Conservation (phyloP, 2,329 filamentous ascomycete genomes). For the Fusarium mundagurra region DNA sequence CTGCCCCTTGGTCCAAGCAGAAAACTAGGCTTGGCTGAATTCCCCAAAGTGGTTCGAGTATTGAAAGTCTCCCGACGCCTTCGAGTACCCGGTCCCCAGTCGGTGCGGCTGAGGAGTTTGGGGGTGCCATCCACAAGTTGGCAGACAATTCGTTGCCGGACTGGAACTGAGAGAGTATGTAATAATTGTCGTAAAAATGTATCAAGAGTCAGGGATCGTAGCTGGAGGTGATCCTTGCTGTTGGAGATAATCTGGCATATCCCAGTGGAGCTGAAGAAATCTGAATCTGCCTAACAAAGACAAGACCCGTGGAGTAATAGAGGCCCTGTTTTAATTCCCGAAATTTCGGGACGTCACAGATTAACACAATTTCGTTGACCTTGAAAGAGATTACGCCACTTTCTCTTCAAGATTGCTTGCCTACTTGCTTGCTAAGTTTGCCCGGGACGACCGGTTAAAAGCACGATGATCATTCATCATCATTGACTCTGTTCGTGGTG, state of each 20-base stretch:
- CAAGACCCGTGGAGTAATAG: slow-evolving; percentile 28
- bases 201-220: background rate
- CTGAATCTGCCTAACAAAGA: slow-evolving; percentile 1
- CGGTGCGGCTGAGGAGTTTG: slow-evolving; percentile 14
- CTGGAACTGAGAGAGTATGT: background rate
- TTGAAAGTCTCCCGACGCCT: slow-evolving; percentile 28
- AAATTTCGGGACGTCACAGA: slow-evolving; percentile 34
- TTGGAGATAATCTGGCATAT: slow-evolving; percentile 13
- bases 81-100: background rate
- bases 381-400: slow-evolving; percentile 31
- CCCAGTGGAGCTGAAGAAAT: slow-evolving; percentile 14
- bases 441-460: slow-evolving; percentile 20
- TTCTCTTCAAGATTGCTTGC: slow-evolving; percentile 8
- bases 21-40: slow-evolving; percentile 25
- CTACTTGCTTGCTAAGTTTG: too few species aligned
- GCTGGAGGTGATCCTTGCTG: slow-evolving; percentile 13
- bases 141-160: background rate
- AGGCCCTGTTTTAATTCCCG: slow-evolving; percentile 26
- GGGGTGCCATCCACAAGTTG: background rate
- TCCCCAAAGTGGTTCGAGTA: slow-evolving; percentile 24
- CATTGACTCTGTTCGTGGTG: background rate
- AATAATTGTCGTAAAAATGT: background rate
- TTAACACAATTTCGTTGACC: slow-evolving; percentile 14
- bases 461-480: slow-evolving; percentile 1
- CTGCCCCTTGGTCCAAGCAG: slow-evolving; percentile 38